Percentiles rank a stretch among this genome's conserved stretches.
Evolutionary conservation across 2,329 filamentous ascomycete species (phyloP).

Genomic region (Coniochaeta hoffmannii): DNA sequence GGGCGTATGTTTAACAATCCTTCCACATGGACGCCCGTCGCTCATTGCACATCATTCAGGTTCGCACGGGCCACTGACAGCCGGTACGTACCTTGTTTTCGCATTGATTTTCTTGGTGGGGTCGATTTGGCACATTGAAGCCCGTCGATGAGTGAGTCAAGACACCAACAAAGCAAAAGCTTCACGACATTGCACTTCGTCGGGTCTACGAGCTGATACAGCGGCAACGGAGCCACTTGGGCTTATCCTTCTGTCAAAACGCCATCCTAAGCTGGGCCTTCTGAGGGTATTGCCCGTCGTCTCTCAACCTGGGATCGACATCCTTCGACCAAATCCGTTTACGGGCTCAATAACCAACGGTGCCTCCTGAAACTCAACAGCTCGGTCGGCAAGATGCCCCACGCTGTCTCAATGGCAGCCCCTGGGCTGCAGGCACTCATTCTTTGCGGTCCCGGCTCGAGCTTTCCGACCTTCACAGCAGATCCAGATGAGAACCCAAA

Average conservation of each 20-base stretch:
- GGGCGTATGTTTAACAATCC: not conserved
- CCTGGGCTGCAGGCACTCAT: conserved; percentile 78
- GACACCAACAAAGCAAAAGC: not conserved
- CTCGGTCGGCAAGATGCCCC: conserved; percentile 51
- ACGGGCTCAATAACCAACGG: not conserved
- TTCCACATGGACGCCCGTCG: not conserved
- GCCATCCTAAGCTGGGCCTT: too few species aligned
- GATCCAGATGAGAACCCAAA: conserved; percentile 76
- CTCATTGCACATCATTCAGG: not conserved
- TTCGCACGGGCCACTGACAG: not conserved
- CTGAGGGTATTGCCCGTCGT: too few species aligned
- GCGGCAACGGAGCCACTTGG: too few species aligned
- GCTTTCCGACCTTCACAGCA: conserved; percentile 74
- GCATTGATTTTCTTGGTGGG: not conserved
- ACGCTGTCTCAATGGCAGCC: conserved; percentile 64
- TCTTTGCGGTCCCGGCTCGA: conserved; percentile 74
- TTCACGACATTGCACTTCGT: too few species aligned
- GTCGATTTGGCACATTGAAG: not conserved
- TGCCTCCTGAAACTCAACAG: not conserved
- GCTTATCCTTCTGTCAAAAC: too few species aligned
- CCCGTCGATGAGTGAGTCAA: conserved; percentile 2
- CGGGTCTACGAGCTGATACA: too few species aligned
- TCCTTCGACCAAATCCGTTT: not conserved
- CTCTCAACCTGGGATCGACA: not conserved
- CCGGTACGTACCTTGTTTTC: not conserved